A percentile compares a stretch with the other conserved stretches of the same genome.
Conservation (phyloP, 192 early-diverging fungal species). For the Lunasporangiospora selenospora region DNA sequence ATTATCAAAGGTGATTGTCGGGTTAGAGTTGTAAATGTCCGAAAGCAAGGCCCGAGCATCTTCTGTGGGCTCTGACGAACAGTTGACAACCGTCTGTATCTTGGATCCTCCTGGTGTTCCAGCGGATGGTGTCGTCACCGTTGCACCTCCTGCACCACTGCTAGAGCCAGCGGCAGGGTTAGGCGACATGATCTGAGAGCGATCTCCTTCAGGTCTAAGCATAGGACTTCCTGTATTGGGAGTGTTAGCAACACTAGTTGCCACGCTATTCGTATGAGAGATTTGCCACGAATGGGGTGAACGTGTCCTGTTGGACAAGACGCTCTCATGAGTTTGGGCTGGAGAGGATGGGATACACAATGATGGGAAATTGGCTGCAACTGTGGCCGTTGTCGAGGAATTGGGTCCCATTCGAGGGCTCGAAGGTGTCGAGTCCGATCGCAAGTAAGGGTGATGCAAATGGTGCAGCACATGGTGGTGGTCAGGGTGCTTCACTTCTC, state of each 20-base stretch:
- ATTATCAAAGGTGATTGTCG: slow-evolving; percentile 44
- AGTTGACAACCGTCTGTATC: slow-evolving; percentile 15
- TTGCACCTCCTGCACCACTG: too few relatives aligned
- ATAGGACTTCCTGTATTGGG: slow-evolving; percentile 23
- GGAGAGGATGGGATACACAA: slow-evolving; percentile 44
- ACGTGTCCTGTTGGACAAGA: slow-evolving; percentile 19
- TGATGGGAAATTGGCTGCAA: slow-evolving; percentile 35
- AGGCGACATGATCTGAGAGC: too few relatives aligned
- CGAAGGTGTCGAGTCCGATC: slow-evolving; percentile 36
- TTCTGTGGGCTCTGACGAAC: slow-evolving; percentile 33
- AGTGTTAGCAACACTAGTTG: slow-evolving; percentile 34
- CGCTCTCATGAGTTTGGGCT: slow-evolving; percentile 31
- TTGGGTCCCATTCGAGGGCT: slow-evolving; percentile 28
- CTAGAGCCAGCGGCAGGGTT: too few relatives aligned
- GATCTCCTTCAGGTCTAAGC: slow-evolving; percentile 24
- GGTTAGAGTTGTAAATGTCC: slow-evolving; percentile 42
- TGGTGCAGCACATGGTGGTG: slow-evolving; percentile 46
- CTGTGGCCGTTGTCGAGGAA: neutral
- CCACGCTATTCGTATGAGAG: slow-evolving; percentile 34
- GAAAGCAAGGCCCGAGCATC: slow-evolving; percentile 33
- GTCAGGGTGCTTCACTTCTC: slow-evolving; percentile 45
- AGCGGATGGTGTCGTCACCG: neutral
- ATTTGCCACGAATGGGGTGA: slow-evolving; percentile 31
- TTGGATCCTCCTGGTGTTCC: neutral
- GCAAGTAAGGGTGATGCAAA: slow-evolving; percentile 42